A percentile compares a stretch with the other conserved stretches of the same genome.
Evolutionary conservation across 2,329 filamentous ascomycete genomes (phyloP).

Genomic region (Ilyonectria robusta): DNA sequence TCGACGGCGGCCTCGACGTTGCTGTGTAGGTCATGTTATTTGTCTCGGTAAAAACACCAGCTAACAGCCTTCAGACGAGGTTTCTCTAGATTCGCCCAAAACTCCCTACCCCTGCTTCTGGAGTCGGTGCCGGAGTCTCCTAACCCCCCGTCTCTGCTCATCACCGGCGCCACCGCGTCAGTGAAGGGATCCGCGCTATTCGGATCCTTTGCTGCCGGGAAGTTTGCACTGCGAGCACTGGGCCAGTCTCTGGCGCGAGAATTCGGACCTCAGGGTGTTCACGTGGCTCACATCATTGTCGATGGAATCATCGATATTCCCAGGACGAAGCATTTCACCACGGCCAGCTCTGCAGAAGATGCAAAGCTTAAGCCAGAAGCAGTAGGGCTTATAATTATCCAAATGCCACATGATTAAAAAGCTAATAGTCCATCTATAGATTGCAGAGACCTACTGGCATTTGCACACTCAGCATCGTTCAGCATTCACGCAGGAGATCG

Average conservation of each 20-base stretch:
- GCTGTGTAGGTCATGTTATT: slow-evolving; percentile 61
- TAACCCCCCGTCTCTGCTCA: slow-evolving; percentile 83
- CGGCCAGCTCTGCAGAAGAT: slow-evolving; percentile 63
- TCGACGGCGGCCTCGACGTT: slow-evolving; percentile 60
- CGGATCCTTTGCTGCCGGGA: slow-evolving; percentile 81
- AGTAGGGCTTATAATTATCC: slow-evolving; percentile 63
- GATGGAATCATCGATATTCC: slow-evolving; percentile 90
- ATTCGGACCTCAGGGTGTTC: slow-evolving; percentile 87
- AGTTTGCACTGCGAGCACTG: slow-evolving; percentile 83
- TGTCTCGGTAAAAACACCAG: background rate
- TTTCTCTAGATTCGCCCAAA: slow-evolving; percentile 83
- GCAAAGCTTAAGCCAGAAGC: slow-evolving; percentile 81
- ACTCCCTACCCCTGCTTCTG: slow-evolving; percentile 78
- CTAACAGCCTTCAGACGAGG: slow-evolving; percentile 64
- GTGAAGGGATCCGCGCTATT: slow-evolving; percentile 80
- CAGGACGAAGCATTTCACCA: slow-evolving; percentile 68
- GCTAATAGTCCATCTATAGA: slow-evolving; percentile 63
- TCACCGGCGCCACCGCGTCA: slow-evolving; percentile 89
- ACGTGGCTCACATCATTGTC: slow-evolving; percentile 86
- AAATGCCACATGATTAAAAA: background rate
- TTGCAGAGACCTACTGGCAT: slow-evolving; percentile 89
- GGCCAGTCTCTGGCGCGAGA: slow-evolving; percentile 84
- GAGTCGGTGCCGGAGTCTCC: slow-evolving; percentile 66
- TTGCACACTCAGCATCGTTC: slow-evolving; percentile 85
- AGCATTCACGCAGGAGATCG: slow-evolving; percentile 86